These are phyloP conservation scores for Lyophyllum shimeji DNA, from an alignment of 768 basidiomycete genomes.

Conservation along the genomic window DNA sequence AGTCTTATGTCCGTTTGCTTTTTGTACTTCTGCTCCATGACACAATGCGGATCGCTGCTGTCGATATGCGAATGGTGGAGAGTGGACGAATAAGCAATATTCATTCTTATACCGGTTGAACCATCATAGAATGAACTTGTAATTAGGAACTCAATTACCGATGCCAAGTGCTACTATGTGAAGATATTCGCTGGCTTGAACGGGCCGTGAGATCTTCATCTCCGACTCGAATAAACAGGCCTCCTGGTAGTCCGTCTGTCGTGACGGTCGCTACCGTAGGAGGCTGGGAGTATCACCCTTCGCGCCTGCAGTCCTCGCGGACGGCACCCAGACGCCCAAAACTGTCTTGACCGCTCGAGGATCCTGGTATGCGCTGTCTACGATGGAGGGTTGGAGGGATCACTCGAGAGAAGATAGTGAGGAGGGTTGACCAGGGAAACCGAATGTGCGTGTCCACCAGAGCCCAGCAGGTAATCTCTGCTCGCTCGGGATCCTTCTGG, in stretches of 20 bases:
- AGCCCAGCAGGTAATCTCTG: background rate
- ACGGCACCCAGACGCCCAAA: too few species aligned
- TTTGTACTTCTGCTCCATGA: constrained; percentile 1
- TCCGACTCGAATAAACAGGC: background rate
- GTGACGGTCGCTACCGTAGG: background rate
- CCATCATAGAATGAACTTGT: too few species aligned
- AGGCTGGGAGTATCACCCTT: background rate
- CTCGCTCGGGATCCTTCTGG: background rate
- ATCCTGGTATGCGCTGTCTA: background rate
- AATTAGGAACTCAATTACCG: too few species aligned
- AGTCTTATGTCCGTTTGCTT: constrained; percentile 2
- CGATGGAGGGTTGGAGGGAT: background rate
- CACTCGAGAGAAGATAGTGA: too few species aligned
- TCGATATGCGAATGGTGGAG: background rate
- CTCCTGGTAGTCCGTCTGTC: background rate
- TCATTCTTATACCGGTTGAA: background rate
- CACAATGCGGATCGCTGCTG: background rate
- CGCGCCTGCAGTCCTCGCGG: too few species aligned
- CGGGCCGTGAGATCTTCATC: constrained; percentile 5
- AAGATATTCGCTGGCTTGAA: constrained; percentile 5
- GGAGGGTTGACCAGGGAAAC: background rate
- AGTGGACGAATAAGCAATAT: background rate
- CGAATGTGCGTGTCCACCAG: background rate
- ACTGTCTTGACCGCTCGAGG: too few species aligned
- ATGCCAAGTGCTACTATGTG: background rate